phyloP scores from a whole-genome alignment of 2,329 filamentous ascomycete genomes.

The Fusarium buharicum region DNA sequence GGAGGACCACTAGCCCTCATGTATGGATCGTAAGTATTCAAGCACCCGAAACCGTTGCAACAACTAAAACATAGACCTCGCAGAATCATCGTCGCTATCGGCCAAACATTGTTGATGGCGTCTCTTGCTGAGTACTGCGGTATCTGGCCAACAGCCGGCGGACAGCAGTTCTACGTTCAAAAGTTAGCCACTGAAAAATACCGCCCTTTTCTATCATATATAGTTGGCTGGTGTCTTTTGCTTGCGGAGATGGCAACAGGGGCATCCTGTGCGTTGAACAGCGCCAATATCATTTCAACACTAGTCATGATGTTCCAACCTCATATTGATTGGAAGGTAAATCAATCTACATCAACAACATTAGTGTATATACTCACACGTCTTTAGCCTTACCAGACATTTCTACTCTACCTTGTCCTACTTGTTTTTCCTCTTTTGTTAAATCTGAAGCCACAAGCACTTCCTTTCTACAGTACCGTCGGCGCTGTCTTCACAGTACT shows the following conservation, averaged over 20 bases:
- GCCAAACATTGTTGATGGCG: slow-evolving; percentile 15
- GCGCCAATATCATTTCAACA: slow-evolving; percentile 7
- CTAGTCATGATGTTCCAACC: slow-evolving; percentile 20
- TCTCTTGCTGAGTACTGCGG: slow-evolving; percentile 24
- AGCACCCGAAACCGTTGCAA: too few relatives aligned
- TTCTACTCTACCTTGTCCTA: slow-evolving; percentile 9
- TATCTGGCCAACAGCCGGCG: slow-evolving; percentile 15
- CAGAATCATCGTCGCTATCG: slow-evolving; percentile 23
- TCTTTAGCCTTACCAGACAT: slow-evolving; percentile 15
- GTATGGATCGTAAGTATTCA: slow-evolving; percentile 9
- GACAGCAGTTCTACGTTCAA: slow-evolving; percentile 17
- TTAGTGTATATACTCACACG: not conserved
- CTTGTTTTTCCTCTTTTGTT: slow-evolving; percentile 1
- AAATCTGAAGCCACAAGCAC: slow-evolving; percentile 17
- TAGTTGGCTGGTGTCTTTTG: slow-evolving; percentile 18
- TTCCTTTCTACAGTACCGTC: slow-evolving; percentile 17
- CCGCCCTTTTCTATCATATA: slow-evolving; percentile 4
- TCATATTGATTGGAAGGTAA: slow-evolving; percentile 18
- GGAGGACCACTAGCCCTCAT: slow-evolving; percentile 15
- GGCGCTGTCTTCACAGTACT: slow-evolving; percentile 19
- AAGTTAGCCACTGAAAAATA: slow-evolving; percentile 2
- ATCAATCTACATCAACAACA: accelerated
- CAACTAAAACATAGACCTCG: too few relatives aligned
- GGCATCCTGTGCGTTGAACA: slow-evolving; percentile 14
- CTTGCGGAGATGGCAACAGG: slow-evolving; percentile 13